Evolutionary conservation across 306 rosid species (phyloP).

Genomic region (Sophora flavescens): DNA sequence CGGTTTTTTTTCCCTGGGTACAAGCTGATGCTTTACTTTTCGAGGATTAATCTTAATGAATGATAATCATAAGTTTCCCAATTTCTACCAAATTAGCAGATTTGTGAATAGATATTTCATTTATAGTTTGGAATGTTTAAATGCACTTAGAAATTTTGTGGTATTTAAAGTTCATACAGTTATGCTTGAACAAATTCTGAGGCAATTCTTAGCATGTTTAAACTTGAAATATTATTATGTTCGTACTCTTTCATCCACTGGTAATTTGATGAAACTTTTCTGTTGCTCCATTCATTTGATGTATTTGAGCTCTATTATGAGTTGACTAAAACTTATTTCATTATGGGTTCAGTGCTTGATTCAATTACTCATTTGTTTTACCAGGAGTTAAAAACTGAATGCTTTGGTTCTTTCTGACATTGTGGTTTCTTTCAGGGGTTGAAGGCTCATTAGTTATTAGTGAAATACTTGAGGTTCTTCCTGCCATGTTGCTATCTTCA

Average conservation of each 20-base stretch:
- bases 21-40: no score
- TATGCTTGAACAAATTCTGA: background rate
- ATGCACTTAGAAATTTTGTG: slow-evolving; percentile 11
- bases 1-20: background rate
- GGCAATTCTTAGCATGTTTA: background rate
- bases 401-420: background rate
- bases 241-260: background rate
- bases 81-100: background rate
- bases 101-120: background rate
- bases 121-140: slow-evolving; percentile 17
- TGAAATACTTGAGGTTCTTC: slow-evolving; percentile 37
- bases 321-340: slow-evolving; percentile 11
- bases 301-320: slow-evolving; percentile 3
- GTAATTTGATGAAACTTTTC: background rate
- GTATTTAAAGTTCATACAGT: background rate
- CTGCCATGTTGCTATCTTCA: slow-evolving; percentile 15
- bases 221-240: background rate
- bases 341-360: slow-evolving; percentile 3
- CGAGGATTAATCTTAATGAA: background rate
- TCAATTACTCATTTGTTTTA: background rate
- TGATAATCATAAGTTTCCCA: background rate
- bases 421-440: slow-evolving; percentile 34
- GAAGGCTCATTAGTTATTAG: slow-evolving; percentile 14
- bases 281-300: slow-evolving; percentile 20
- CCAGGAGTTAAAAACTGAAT: slow-evolving; percentile 31